These are phyloP conservation scores for Xerocomellus dryophilus DNA, from an alignment of 768 basidiomycete species.

Conservation along the genomic window DNA sequence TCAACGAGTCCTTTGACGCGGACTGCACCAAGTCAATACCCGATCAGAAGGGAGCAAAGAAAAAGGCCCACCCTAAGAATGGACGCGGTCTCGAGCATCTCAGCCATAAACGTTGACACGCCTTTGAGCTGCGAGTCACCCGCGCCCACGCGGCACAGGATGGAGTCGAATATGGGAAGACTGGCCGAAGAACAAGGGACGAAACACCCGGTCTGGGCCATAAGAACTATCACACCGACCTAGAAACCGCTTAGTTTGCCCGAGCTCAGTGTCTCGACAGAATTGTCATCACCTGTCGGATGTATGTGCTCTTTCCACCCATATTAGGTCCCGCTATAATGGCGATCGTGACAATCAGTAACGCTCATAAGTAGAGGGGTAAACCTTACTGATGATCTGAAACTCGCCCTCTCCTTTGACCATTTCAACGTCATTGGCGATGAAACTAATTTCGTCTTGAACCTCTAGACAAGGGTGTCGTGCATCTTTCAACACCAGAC, in stretches of 20 bases:
- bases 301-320: conserved; percentile 98
- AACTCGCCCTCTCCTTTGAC: conserved; percentile 92
- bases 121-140: conserved; percentile 98
- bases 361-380: background rate
- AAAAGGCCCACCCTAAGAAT: conserved; percentile 71
- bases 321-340: conserved; percentile 89
- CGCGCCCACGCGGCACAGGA: conserved; percentile 93
- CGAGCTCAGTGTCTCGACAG: background rate
- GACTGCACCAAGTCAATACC: conserved; percentile 47
- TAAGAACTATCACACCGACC: conserved; percentile 93
- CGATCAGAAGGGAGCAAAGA: background rate
- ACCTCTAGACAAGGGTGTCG: conserved; percentile 96
- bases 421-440: conserved; percentile 95
- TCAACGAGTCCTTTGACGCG: conserved; percentile 86
- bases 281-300: conserved; percentile 64
- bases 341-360: conserved; percentile 1
- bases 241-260: conserved; percentile 27
- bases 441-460: conserved; percentile 93
- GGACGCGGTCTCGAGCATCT: conserved; percentile 98
- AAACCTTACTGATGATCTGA: conserved; percentile 79
- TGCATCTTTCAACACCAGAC: conserved; percentile 77
- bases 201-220: conserved; percentile 95
- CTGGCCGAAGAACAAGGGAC: conserved; percentile 88
- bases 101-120: conserved; percentile 98
- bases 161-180: conserved; percentile 92